Conservation (phyloP, 306 rosid species). For the Notholithocarpus densiflorus region DNA sequence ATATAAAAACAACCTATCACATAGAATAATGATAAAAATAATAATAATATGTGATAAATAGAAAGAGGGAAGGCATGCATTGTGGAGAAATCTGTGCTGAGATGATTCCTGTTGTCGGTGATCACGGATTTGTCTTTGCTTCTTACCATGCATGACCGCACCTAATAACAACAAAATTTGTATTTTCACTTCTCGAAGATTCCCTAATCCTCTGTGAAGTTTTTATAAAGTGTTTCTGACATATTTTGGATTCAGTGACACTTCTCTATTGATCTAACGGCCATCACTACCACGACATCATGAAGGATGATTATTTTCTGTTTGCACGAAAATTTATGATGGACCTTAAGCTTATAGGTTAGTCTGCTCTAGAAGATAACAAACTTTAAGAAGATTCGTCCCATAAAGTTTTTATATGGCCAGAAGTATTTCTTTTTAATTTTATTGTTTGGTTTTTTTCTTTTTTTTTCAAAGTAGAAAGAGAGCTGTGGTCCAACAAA, state of each 20-base stretch:
- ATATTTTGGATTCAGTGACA: background rate
- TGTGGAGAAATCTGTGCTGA: slow-evolving; percentile 3
- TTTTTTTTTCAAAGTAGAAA: background rate
- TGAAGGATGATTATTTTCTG: background rate
- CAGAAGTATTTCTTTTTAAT: background rate
- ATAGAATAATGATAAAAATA: no score
- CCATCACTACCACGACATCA: background rate
- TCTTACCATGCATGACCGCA: background rate
- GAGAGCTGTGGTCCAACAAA: background rate
- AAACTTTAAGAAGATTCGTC: background rate
- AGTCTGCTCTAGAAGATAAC: background rate
- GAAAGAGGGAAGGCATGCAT: background rate
- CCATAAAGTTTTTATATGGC: background rate
- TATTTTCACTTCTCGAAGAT: slow-evolving; percentile 1
- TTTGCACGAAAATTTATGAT: background rate
- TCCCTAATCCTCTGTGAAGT: background rate
- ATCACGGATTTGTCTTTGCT: background rate
- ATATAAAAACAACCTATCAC: no score
- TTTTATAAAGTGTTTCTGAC: background rate
- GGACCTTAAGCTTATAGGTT: background rate
- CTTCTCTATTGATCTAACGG: background rate
- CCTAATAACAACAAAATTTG: background rate
- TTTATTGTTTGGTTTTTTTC: background rate
- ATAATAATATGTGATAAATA: background rate
- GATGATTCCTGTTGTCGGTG: slow-evolving; percentile 4